Percentiles rank a stretch among this genome's conserved stretches.
These are phyloP conservation scores for Claviceps sp. DNA, from an alignment of 2,329 filamentous ascomycete genomes.

Conservation along the genomic window DNA sequence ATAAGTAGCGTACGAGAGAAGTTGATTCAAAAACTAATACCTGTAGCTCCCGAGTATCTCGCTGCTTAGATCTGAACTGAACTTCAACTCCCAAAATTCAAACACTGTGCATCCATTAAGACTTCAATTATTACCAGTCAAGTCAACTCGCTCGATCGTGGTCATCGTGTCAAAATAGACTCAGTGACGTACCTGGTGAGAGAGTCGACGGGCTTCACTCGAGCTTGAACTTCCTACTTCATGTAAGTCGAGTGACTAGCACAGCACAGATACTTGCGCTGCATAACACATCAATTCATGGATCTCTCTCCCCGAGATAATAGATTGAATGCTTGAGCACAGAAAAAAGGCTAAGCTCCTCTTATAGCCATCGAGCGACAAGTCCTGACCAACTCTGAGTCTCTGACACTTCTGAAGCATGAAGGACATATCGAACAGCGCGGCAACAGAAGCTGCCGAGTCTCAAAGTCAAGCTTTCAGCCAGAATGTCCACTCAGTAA, in stretches of 20 bases:
- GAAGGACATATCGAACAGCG: neutral
- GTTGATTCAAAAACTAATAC: neutral
- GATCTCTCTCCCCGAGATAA: neutral
- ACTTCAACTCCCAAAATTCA: neutral
- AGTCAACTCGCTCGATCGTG: neutral
- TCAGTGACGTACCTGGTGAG: neutral
- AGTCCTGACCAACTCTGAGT: too few species aligned
- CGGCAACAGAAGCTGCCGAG: neutral
- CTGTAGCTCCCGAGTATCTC: neutral
- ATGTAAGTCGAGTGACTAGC: neutral
- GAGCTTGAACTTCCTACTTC: neutral
- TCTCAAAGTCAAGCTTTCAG: neutral
- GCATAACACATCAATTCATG: too few species aligned
- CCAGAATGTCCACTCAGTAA: neutral
- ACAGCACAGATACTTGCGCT: neutral
- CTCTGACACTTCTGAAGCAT: neutral
- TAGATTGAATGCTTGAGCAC: neutral
- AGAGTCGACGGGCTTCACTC: neutral
- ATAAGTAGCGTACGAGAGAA: constrained; percentile 5
- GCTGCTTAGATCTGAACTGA: neutral
- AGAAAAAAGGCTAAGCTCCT: neutral
- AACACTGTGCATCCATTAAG: neutral
- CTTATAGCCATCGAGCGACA: neutral
- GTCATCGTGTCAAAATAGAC: too few species aligned
- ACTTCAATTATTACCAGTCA: neutral